Evolutionary conservation across 805 yeast genomes (phyloP), one percentile per base, ranked within the genome.

Genomic region (Pichia heedii): DNA sequence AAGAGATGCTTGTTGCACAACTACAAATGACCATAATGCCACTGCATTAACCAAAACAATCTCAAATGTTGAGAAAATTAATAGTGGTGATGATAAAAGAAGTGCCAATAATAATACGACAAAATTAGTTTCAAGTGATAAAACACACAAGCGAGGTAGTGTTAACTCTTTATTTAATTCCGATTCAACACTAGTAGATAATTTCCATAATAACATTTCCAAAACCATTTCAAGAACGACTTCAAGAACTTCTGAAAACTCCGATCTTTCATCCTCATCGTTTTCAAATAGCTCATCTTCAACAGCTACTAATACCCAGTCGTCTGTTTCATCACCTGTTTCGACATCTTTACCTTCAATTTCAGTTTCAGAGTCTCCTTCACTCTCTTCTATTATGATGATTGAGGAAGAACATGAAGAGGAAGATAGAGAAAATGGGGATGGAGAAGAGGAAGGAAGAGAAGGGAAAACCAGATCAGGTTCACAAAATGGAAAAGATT

Each of bases 181-280:
- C 11, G 50, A 47, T 19, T 38, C 50, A 27, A 48, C 50, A 9
- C 26, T 48, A 13, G 49, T 48, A 2, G 49, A 47, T 10, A 32
- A 21, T 22, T 40, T 26, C 18, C 7, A n/a, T 24, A 12, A n/a
- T 8, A 10, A 10, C 1, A 22, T 35, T 15, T 15, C 36, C 22
- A 40, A 38, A 20, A 12, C 22, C n/a, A n/a, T n/a, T n/a, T n/a
- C n/a, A n/a, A n/a, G n/a, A n/a, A n/a, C n/a, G n/a, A n/a, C n/a
- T n/a, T n/a, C n/a, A n/a, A n/a, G n/a, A 7, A 8, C 30, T 19
- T 44, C 47, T 13, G 26, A 32, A 19, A 37, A 22, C 16, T 40
- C 47, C 15, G 43, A 44, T n/a, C 9, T 33, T 19, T 39, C 38
- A n/a, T 20, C 27, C 10, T 27, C 20, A 22, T 27, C 42, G 22